Conservation (phyloP, 495 filamentous ascomycete species). For the Bombardia bombarda region DNA sequence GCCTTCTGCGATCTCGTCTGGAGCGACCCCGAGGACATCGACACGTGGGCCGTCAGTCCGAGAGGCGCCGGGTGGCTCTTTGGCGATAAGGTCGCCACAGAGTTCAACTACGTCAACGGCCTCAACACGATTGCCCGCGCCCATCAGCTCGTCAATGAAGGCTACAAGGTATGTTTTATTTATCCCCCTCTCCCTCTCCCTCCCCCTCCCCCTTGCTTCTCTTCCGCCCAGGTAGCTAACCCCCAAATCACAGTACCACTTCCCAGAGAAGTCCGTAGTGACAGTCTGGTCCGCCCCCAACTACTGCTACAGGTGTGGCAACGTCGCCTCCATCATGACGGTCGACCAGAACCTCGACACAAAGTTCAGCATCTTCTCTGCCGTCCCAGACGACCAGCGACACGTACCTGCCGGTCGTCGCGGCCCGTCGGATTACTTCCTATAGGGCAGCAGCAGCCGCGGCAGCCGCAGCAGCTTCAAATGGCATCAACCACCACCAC, state of each 20-base stretch:
- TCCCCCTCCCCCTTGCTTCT: not conserved
- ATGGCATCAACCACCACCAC: too few relatives aligned
- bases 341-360: slow-evolving; percentile 76
- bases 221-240: too few relatives aligned
- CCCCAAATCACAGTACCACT: slow-evolving; percentile 68
- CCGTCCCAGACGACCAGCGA: slow-evolving; percentile 85
- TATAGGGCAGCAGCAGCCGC: too few relatives aligned
- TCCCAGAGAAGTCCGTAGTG: slow-evolving; percentile 91
- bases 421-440: slow-evolving; percentile 87
- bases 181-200: not conserved
- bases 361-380: slow-evolving; percentile 89
- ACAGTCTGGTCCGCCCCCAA: slow-evolving; percentile 98
- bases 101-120: slow-evolving; percentile 98
- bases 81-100: slow-evolving; percentile 93
- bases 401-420: slow-evolving; percentile 76
- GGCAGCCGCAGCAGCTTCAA: too few relatives aligned
- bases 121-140: slow-evolving; percentile 91
- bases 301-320: slow-evolving; percentile 98
- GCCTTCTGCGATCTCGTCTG: slow-evolving; percentile 98
- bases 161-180: slow-evolving; percentile 65
- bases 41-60: slow-evolving; percentile 95
- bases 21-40: slow-evolving; percentile 97
- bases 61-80: slow-evolving; percentile 96
- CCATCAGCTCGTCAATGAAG: slow-evolving; percentile 96
- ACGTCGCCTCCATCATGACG: slow-evolving; percentile 95